Conservation (phyloP, 1,284 basidiomycete genomes). For the Pseudozyma thailandica region DNA sequence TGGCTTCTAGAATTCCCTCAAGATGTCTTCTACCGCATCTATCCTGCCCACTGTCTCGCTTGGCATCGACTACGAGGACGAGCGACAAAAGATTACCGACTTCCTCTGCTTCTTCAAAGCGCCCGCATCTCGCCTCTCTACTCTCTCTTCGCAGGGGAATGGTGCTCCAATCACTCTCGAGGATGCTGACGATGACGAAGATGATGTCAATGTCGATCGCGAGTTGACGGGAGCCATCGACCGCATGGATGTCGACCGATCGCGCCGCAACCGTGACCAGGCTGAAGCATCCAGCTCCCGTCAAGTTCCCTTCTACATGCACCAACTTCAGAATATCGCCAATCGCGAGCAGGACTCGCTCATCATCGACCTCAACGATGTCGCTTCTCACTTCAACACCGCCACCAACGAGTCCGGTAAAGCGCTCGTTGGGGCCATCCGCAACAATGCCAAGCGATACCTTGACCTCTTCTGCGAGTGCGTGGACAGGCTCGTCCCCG, state of each 20-base stretch:
- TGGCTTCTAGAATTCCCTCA: neutral
- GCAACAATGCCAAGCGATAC: slow-evolving; percentile 88
- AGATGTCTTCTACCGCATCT: slow-evolving; percentile 42
- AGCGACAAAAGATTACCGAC: slow-evolving; percentile 66
- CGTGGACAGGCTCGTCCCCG: slow-evolving; percentile 77
- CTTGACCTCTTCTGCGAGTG: slow-evolving; percentile 88
- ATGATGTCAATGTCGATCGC: slow-evolving; percentile 29
- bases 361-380: slow-evolving; percentile 82
- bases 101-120: slow-evolving; percentile 64
- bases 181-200: slow-evolving; percentile 28
- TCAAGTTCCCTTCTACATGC: slow-evolving; percentile 80
- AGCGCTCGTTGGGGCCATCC: slow-evolving; percentile 71
- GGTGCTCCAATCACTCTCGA: slow-evolving; percentile 24
- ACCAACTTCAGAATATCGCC: slow-evolving; percentile 90
- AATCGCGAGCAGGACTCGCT: slow-evolving; percentile 90
- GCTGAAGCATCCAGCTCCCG: slow-evolving; percentile 13
- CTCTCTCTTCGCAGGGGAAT: slow-evolving; percentile 12
- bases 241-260: slow-evolving; percentile 43
- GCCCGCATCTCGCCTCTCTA: slow-evolving; percentile 34
- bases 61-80: slow-evolving; percentile 72
- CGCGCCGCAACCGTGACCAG: neutral
- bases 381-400: slow-evolving; percentile 70
- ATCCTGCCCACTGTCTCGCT: slow-evolving; percentile 72
- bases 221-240: slow-evolving; percentile 27
- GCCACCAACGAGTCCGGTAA: slow-evolving; percentile 39